A percentile compares a stretch with the other conserved stretches of the same genome.
These are phyloP conservation scores for Candolleomyces eurysporus DNA, from an alignment of 768 basidiomycete genomes.

Conservation along the genomic window DNA sequence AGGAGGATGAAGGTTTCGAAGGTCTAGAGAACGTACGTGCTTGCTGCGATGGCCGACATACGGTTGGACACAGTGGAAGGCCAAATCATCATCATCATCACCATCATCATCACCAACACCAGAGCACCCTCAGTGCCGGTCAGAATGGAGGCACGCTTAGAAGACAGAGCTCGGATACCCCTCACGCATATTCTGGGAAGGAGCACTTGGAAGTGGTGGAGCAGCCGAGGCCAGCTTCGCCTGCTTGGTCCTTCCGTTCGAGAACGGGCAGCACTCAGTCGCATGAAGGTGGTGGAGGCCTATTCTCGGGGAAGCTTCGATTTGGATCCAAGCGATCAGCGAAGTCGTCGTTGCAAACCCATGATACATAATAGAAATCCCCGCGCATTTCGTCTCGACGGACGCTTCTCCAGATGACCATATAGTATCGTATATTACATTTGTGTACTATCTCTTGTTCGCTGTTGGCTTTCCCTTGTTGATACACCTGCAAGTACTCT, in stretches of 20 bases:
- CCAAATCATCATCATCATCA: conserved; percentile 62
- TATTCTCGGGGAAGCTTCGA: conserved; percentile 71
- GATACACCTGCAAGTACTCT: neutral
- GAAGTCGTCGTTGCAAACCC: conserved; percentile 39
- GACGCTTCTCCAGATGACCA: neutral
- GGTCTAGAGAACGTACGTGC: conserved; percentile 94
- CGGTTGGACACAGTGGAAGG: conserved; percentile 64
- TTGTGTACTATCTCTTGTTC: conserved; percentile 19
- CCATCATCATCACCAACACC: conserved; percentile 36
- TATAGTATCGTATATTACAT: neutral
- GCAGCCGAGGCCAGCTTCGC: conserved; percentile 63
- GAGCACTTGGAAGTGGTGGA: conserved; percentile 46
- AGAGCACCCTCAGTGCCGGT: conserved; percentile 6
- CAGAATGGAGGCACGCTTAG: conserved; percentile 26
- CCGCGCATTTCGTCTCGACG: neutral
- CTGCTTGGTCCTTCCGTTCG: conserved; percentile 85
- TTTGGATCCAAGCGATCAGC: conserved; percentile 70
- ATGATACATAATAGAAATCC: conserved; percentile 5
- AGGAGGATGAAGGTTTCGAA: conserved; percentile 81
- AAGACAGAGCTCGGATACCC: conserved; percentile 42
- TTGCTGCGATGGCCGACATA: conserved; percentile 86
- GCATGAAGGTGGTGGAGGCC: conserved; percentile 47
- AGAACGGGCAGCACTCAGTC: conserved; percentile 72
- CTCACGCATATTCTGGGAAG: conserved; percentile 29
- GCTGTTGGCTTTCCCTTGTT: conserved; percentile 8